Base-by-base conservation (phyloP, 352 stramenopile genomes). In the Pythium folliculosum region DNA sequence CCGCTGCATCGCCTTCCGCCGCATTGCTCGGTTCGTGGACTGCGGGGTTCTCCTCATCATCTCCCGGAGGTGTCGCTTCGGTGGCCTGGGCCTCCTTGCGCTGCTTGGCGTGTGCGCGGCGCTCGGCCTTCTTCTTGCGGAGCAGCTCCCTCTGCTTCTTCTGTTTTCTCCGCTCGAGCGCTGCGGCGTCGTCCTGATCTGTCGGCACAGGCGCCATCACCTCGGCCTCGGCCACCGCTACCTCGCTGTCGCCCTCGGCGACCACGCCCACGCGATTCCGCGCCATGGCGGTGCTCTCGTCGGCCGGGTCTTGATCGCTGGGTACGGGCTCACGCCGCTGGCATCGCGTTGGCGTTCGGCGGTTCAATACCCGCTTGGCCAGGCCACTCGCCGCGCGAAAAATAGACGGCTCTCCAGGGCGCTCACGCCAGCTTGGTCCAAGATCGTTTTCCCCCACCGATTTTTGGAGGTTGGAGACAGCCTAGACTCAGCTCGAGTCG, bases 91-190 rank as follows among this genome's bases (percentile, higher is more conserved):
- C n/a, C 27, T 64, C 19, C 59, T 71, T 67, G 23, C 80, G 66
- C 19, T 81, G 71, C 40, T 78, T 82, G 22, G 77, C 79, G 16
- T 85, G 73, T 1, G 76, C 77, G 14, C 80, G 73, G 52, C 77
- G 70, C 44, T 88, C 77, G 5, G 70, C 70, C 38, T 82, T 82
- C 48, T 88, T 88, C 70, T 83, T 84, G 3, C 61, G 57, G 2
- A 88, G 55, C 19, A 78, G 60, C 19, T 88, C 77, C 60, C 80
- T 81, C 47, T 85, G 79, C 10, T 70, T 69, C 49, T 76, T 71
- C 3, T 48, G 17, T 3, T 52, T 50, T 32, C 67, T 69, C 3
- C 57, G 54, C 48, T 69, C 54, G 14, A 66, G 23, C 21, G 37
- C 43, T 17, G 16, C 43, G 21, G 5, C 12, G 1, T 65, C 57